Evolutionary conservation across 2,329 filamentous ascomycete genomes (phyloP).

Genomic region (Pseudogymnoascus pannorum): DNA sequence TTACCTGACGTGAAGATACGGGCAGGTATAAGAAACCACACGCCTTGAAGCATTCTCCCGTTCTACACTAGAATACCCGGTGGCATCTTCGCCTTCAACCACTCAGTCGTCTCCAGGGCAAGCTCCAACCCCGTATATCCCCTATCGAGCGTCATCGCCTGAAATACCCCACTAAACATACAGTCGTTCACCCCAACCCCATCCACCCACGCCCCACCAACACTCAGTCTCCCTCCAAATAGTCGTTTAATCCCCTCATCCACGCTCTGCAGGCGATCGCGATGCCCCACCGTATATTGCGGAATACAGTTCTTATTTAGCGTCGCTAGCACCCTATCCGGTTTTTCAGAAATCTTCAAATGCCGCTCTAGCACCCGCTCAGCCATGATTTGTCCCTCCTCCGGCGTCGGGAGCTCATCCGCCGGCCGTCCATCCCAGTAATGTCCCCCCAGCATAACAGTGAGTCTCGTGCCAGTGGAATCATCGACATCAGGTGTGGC

Average conservation of each 20-base stretch:
- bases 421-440: conserved; percentile 61
- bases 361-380: conserved; percentile 64
- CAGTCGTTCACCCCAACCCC: conserved; percentile 44
- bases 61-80: background rate
- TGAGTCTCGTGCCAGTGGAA: conserved; percentile 68
- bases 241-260: conserved; percentile 23
- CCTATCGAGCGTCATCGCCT: background rate
- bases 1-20: background rate
- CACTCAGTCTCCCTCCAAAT: conserved; percentile 28
- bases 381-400: conserved; percentile 64
- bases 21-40: background rate
- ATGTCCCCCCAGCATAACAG: conserved; percentile 91
- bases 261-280: conserved; percentile 22
- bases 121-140: background rate
- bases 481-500: conserved; percentile 29
- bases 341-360: conserved; percentile 57
- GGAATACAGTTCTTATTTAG: conserved; percentile 72
- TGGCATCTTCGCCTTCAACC: background rate
- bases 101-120: background rate
- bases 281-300: conserved; percentile 78
- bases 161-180: conserved; percentile 28
- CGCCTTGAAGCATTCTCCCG: background rate
- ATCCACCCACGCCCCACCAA: conserved; percentile 41
- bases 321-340: conserved; percentile 53
- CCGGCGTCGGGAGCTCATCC: conserved; percentile 50